Evolutionary conservation across 345 rosid species (phyloP).

Genomic region (Zanthoxylum bungeanum): DNA sequence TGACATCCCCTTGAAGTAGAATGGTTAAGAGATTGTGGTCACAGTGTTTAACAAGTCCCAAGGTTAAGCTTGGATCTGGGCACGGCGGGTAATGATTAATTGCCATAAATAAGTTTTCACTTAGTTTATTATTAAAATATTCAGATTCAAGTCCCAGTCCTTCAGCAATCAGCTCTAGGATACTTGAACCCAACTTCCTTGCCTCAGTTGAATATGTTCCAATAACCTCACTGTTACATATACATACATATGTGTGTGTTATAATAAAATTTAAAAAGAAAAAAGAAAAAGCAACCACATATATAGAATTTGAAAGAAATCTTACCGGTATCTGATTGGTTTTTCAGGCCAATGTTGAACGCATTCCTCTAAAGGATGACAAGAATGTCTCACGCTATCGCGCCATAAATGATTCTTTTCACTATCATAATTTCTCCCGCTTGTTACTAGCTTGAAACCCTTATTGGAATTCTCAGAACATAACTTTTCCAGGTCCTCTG

Average conservation of each 20-base stretch:
- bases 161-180: slow-evolving; percentile 29
- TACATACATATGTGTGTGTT: not conserved
- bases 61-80: slow-evolving; percentile 35
- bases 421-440: not conserved
- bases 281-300: not conserved
- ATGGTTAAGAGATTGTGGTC: slow-evolving; percentile 30
- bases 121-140: slow-evolving; percentile 17
- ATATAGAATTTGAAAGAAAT: not conserved
- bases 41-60: slow-evolving; percentile 32
- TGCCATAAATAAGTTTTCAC: slow-evolving; percentile 12
- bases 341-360: slow-evolving; percentile 22
- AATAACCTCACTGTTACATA: slow-evolving; percentile 19
- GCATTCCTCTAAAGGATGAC: slow-evolving; percentile 17
- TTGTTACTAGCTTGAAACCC: slow-evolving; percentile 16
- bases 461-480: not conserved
- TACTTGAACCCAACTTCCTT: slow-evolving; percentile 28
- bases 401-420: slow-evolving; percentile 18
- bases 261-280: no score
- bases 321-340: slow-evolving; percentile 2
- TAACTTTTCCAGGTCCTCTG: slow-evolving; percentile 15
- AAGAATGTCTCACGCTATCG: slow-evolving; percentile 17
- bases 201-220: slow-evolving; percentile 26
- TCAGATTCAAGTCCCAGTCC: slow-evolving; percentile 32
- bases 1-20: slow-evolving; percentile 28
- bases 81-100: slow-evolving; percentile 35